Conservation (phyloP, 345 rosid genomes). For the Erysimum cheiranthoides region DNA sequence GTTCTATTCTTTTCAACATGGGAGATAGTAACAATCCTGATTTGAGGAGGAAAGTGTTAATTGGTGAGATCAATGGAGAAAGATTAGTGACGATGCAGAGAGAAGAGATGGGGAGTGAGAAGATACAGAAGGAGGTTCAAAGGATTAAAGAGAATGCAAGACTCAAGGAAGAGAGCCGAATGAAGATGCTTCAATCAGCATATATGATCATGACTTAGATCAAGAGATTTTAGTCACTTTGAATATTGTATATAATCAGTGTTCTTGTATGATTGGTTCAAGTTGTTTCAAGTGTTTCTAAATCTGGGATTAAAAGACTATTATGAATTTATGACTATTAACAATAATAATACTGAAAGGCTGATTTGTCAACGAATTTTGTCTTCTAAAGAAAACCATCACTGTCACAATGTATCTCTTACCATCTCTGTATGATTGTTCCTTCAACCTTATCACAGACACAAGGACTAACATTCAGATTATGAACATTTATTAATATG, state of each 20-base stretch:
- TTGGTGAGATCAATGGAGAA: slow-evolving; percentile 31
- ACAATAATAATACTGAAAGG: too few relatives aligned
- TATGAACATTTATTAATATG: too few relatives aligned
- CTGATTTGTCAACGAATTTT: too few relatives aligned
- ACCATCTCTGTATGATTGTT: too few relatives aligned
- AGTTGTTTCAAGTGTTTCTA: neutral
- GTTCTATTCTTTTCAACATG: slow-evolving; percentile 38
- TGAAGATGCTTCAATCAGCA: slow-evolving; percentile 6
- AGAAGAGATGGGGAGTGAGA: slow-evolving; percentile 35
- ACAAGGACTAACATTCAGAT: too few relatives aligned
- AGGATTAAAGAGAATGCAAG: slow-evolving; percentile 28
- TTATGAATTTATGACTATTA: too few relatives aligned
- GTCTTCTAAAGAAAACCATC: too few relatives aligned
- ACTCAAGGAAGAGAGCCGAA: slow-evolving; percentile 9
- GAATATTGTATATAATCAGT: neutral
- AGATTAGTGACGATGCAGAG: slow-evolving; percentile 27
- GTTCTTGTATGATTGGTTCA: neutral
- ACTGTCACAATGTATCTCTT: too few relatives aligned
- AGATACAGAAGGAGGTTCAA: slow-evolving; percentile 31
- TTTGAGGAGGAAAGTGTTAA: slow-evolving; percentile 32
- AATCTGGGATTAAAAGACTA: neutral
- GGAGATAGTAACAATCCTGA: slow-evolving; percentile 33
- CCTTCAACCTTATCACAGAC: too few relatives aligned
- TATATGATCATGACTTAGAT: neutral
- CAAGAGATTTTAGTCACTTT: neutral